Evolutionary conservation across 225 moss, liverwort and hornwort genomes (phyloP).

Genomic region (Physcomitrellopsis africana): DNA sequence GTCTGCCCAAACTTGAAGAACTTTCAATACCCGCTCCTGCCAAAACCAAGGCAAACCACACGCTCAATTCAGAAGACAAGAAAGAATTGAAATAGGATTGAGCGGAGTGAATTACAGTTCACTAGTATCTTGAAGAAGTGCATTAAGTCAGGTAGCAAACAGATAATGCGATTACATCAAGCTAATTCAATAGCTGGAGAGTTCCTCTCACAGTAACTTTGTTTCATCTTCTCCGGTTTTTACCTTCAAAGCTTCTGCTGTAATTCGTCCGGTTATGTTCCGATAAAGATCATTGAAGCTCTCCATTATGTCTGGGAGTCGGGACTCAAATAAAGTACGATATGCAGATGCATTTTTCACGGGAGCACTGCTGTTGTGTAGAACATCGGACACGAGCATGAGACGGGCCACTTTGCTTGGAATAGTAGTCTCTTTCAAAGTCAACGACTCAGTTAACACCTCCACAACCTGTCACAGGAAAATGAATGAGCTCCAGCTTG

Average conservation of each 20-base stretch:
- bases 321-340: slow-evolving; percentile 80
- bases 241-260: slow-evolving; percentile 91
- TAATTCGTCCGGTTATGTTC: slow-evolving; percentile 78
- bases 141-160: slow-evolving; percentile 8
- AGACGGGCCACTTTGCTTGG: slow-evolving; percentile 86
- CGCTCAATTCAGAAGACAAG: slow-evolving; percentile 9
- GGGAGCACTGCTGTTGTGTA: slow-evolving; percentile 88
- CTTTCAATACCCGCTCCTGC: slow-evolving; percentile 90
- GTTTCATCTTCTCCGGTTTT: not conserved
- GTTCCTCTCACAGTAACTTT: not conserved
- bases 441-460: slow-evolving; percentile 82
- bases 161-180: not conserved
- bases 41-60: slow-evolving; percentile 26
- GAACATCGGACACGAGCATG: slow-evolving; percentile 83
- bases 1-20: slow-evolving; percentile 85
- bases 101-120: not conserved
- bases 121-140: not conserved
- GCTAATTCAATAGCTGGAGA: not conserved
- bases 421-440: slow-evolving; percentile 80
- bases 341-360: slow-evolving; percentile 89
- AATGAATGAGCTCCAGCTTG: not conserved
- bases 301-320: slow-evolving; percentile 85
- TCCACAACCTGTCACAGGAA: slow-evolving; percentile 71
- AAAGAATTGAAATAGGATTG: not conserved
- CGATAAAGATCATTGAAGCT: slow-evolving; percentile 87